Evolutionary conservation across 257 asterid species (phyloP).

Genomic region (Fraxinus cuspidata): DNA sequence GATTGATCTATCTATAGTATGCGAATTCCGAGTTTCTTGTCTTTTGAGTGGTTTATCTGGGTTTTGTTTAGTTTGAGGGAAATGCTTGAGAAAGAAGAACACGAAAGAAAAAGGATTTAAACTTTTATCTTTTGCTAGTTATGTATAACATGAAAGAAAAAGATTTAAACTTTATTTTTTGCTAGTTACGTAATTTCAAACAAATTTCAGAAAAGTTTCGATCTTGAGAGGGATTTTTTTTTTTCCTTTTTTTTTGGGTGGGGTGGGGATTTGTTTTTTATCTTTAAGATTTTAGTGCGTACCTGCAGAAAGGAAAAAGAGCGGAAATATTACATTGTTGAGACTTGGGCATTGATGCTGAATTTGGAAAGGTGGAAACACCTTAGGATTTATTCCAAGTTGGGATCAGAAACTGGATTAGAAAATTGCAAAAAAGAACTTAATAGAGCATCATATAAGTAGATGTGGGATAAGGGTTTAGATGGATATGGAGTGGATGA

Average conservation of each 20-base stretch:
- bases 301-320: neutral
- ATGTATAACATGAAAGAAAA: neutral
- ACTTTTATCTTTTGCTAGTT: neutral
- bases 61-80: constrained; percentile 16
- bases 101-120: no score
- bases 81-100: constrained; percentile 18
- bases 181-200: constrained; percentile 20
- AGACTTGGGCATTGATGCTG: constrained; percentile 24
- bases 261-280: constrained; percentile 20
- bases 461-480: neutral
- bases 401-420: constrained; percentile 15
- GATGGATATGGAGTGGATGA: constrained; percentile 22
- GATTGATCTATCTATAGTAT: constrained; percentile 10
- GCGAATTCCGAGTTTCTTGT: constrained; percentile 14
- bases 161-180: no score
- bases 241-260: neutral
- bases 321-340: neutral
- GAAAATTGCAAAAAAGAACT: constrained; percentile 5
- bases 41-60: neutral
- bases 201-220: constrained; percentile 17
- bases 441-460: constrained; percentile 4
- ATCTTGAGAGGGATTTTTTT: constrained; percentile 22
- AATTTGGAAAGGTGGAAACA: constrained; percentile 13
- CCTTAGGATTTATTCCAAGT: constrained; percentile 13
- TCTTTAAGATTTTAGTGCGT: constrained; percentile 10